Percentiles rank a stretch among this genome's conserved stretches.
phyloP scores from a whole-genome alignment of 2,329 filamentous ascomycete genomes.

The Ramularia collo-cygni region DNA sequence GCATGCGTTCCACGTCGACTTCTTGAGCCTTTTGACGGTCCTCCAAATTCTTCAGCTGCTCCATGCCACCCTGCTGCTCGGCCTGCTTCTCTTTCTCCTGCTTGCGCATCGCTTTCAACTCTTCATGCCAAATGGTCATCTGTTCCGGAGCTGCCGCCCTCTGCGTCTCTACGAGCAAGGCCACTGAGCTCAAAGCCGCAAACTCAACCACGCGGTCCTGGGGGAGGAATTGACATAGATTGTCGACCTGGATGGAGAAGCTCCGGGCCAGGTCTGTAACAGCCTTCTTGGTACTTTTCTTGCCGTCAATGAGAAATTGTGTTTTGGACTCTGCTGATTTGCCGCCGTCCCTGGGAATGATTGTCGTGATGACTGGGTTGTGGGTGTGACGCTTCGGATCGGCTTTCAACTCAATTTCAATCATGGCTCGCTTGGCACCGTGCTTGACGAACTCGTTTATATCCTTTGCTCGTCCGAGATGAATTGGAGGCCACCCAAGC shows the following conservation, averaged over 20 bases:
- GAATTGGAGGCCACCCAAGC: conserved; percentile 72
- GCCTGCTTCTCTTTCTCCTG: conserved; percentile 53
- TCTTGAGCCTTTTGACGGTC: conserved; percentile 66
- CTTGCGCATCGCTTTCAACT: conserved; percentile 63
- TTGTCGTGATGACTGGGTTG: conserved; percentile 69
- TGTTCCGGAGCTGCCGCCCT: conserved; percentile 77
- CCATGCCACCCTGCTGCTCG: conserved; percentile 52
- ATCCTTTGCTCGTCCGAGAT: conserved; percentile 78
- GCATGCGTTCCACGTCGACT: conserved; percentile 74
- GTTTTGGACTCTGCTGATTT: conserved; percentile 53
- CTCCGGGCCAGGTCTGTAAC: conserved; percentile 61
- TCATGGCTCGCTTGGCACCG: conserved; percentile 65
- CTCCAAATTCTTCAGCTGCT: conserved; percentile 61
- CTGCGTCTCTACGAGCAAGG: conserved; percentile 78
- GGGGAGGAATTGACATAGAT: conserved; percentile 92
- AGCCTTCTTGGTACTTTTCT: conserved; percentile 51
- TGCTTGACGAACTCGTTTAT: conserved; percentile 91
- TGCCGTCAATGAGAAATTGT: conserved; percentile 70
- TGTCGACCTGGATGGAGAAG: conserved; percentile 92
- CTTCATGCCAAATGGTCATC: conserved; percentile 70
- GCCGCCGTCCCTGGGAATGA: conserved; percentile 67
- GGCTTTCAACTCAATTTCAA: conserved; percentile 84
- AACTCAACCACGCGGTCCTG: conserved; percentile 96
- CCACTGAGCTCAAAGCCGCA: conserved; percentile 71
- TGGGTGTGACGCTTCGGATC: conserved; percentile 45